These are phyloP conservation scores for Colletotrichum siamense DNA, from an alignment of 2,329 filamentous ascomycete genomes.

Conservation along the genomic window DNA sequence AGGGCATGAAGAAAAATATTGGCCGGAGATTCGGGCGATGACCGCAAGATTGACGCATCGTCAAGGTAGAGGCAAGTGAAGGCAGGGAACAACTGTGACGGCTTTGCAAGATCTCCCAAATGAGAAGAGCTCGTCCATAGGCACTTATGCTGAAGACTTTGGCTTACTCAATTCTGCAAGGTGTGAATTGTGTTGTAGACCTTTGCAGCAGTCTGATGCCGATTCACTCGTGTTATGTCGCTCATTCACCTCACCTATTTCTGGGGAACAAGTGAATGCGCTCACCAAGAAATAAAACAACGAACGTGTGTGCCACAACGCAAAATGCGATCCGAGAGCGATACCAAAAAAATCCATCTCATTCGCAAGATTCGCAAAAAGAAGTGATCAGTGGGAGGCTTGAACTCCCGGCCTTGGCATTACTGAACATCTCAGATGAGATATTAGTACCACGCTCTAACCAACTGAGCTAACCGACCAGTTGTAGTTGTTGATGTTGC, in stretches of 20 bases:
- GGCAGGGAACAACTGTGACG: not conserved
- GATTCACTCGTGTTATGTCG: not conserved
- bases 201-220: not conserved
- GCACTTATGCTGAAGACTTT: not conserved
- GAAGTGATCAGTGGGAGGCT: not conserved
- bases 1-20: not conserved
- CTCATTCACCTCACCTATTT: not conserved
- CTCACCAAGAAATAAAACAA: not conserved
- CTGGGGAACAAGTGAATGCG: not conserved
- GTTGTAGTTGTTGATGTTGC: fast-evolving
- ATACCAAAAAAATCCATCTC: too few relatives aligned
- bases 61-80: not conserved
- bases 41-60: not conserved
- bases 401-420: conserved; percentile 8
- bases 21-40: not conserved
- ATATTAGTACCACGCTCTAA: conserved; percentile 11
- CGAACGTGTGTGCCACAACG: not conserved
- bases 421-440: not conserved
- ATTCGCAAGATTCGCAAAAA: not conserved
- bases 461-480: conserved; percentile 9
- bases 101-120: not conserved
- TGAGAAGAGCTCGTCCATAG: not conserved
- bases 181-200: not conserved
- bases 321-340: too few relatives aligned
- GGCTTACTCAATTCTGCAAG: not conserved